Evolutionary conservation across 345 rosid genomes (phyloP).

Genomic region (Eucalyptus dawsonii): DNA sequence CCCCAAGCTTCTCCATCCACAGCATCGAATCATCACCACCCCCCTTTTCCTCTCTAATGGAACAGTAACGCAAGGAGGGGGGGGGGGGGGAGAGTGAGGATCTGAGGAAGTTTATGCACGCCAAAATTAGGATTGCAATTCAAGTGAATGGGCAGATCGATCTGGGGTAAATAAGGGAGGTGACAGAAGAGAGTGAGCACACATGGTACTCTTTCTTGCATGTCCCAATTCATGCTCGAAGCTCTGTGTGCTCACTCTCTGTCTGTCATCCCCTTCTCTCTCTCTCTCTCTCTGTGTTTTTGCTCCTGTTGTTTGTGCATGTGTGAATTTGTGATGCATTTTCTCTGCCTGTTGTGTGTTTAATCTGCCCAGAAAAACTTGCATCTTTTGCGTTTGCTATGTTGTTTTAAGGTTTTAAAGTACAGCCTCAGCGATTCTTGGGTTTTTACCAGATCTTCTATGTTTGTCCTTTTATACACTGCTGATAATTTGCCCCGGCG

Average conservation of each 20-base stretch:
- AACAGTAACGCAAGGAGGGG: background rate
- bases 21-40: background rate
- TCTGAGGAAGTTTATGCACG: background rate
- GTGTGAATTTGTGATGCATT: background rate
- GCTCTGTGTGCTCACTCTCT: conserved; percentile 22
- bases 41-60: background rate
- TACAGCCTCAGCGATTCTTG: background rate
- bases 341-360: background rate
- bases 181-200: conserved; percentile 38
- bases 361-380: background rate
- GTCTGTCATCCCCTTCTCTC: conserved; percentile 11
- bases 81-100: background rate
- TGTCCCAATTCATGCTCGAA: conserved; percentile 5
- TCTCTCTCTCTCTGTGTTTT: background rate
- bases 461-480: background rate
- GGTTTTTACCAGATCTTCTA: background rate
- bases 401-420: background rate
- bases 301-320: background rate
- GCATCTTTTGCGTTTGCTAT: background rate
- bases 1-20: background rate
- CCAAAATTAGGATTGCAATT: background rate
- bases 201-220: conserved; percentile 13
- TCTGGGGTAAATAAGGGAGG: background rate
- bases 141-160: background rate
- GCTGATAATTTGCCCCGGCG: background rate